A percentile compares a stretch with the other conserved stretches of the same genome.
phyloP scores from a whole-genome alignment of 768 basidiomycete species.

The Lyophyllum semitale region DNA sequence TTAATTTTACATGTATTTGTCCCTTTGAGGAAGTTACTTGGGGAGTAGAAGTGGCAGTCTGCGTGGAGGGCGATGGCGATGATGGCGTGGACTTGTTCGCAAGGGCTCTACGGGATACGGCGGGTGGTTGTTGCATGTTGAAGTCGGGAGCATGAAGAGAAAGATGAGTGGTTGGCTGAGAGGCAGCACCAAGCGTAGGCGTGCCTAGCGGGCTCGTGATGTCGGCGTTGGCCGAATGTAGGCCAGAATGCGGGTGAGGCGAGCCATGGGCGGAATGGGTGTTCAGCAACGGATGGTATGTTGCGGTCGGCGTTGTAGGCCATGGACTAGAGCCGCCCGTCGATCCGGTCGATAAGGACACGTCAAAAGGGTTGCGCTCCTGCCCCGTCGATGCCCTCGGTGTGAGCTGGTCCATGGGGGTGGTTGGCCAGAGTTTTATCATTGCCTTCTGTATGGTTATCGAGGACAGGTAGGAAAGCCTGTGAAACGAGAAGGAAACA shows the following conservation, averaged over 20 bases:
- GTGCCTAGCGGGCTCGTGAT: slow-evolving; percentile 41
- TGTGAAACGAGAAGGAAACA: slow-evolving; percentile 14
- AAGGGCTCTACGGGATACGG: slow-evolving; percentile 33
- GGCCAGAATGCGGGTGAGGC: slow-evolving; percentile 26
- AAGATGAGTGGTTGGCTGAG: slow-evolving; percentile 56
- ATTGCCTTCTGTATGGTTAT: slow-evolving; percentile 39
- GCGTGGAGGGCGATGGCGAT: slow-evolving; percentile 42
- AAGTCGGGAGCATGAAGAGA: slow-evolving; percentile 87
- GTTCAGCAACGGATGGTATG: slow-evolving; percentile 39
- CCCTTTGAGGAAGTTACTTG: slow-evolving; percentile 47
- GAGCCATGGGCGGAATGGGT: slow-evolving; percentile 23
- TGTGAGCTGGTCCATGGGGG: slow-evolving; percentile 57
- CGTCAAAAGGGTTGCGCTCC: slow-evolving; percentile 66
- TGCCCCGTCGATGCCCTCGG: slow-evolving; percentile 51
- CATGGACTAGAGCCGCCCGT: slow-evolving; percentile 10
- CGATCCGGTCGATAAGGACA: slow-evolving; percentile 5
- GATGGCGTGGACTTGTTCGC: slow-evolving; percentile 21
- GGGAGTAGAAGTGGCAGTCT: slow-evolving; percentile 26
- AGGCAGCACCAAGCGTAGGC: slow-evolving; percentile 52
- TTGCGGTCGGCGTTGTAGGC: slow-evolving; percentile 31
- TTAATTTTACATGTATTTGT: slow-evolving; percentile 95
- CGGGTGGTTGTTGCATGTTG: slow-evolving; percentile 71
- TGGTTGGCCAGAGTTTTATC: slow-evolving; percentile 70
- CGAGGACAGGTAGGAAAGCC: slow-evolving; percentile 20
- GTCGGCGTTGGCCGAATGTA: slow-evolving; percentile 43